Evolutionary conservation across 164 flowering plant species (phyloP), one percentile per base, ranked within the genome.

Genomic region (Annona squamosa): DNA sequence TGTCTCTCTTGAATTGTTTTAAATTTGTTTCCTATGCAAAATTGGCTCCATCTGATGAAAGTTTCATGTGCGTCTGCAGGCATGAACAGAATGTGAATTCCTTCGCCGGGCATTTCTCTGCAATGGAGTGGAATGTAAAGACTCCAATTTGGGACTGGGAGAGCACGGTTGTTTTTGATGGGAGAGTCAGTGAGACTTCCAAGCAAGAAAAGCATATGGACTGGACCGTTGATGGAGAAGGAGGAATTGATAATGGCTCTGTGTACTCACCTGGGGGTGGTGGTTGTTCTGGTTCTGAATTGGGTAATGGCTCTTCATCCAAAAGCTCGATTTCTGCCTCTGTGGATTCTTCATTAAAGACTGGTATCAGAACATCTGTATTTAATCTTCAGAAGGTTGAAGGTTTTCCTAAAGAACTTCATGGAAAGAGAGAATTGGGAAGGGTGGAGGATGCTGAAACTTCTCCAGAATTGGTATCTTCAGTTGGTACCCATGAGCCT

Each of bases 241-340:
- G 82, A 70, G 89, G 83, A 63, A 81, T 83, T 13, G 88, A 84
- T 65, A 79, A 80, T 73, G 85, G 84, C 62, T 85, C 85, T 70
- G 75, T 83, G 46, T 77, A 82, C 78, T 82, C 87, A 46, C 83
- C 86, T 70, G 85, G 84, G 4, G 83, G 79, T 67, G 86, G 79
- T 69, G 77, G 84, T 71, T 77, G 78, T 68, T 86, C 87, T 79
- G 82, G 81, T 48, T 86, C 90, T 46, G 88, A 86, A 77, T 68
- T 85, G 44, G 89, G 84, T 43, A 75, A 84, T 73, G 85, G 81
- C 43, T 85, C 86, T 78, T 79, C 86, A 17, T 85, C 87, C 1
- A 87, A 81, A 80, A 86, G 94, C 83, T 87, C 94, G 18, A 82
- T 85, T 65, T 88, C 94, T 68, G 87, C 85, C 77, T 89, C 93